A percentile compares a stretch with the other conserved stretches of the same genome.
These are phyloP conservation scores for Candida pseudoglaebosa DNA, from an alignment of 805 yeast genomes.

Conservation along the genomic window DNA sequence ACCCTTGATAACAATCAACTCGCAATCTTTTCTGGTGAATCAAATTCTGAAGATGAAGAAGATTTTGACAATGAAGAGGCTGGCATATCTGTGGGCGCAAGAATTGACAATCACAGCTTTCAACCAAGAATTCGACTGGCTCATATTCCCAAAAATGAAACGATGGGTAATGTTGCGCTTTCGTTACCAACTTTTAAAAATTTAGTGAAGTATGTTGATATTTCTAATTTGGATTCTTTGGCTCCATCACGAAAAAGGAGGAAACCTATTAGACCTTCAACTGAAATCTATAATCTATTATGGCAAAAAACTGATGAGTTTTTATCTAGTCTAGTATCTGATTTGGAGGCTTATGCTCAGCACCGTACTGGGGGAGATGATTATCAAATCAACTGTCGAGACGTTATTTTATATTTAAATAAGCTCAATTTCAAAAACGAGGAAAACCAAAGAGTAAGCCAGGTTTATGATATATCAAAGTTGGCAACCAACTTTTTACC, in stretches of 20 bases:
- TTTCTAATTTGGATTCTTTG: slow-evolving; percentile 7
- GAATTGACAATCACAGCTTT: background rate
- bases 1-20: slow-evolving; percentile 9
- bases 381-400: slow-evolving; percentile 25
- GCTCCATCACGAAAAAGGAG: slow-evolving; percentile 7
- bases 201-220: slow-evolving; percentile 1
- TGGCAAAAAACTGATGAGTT: slow-evolving; percentile 29
- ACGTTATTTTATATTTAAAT: slow-evolving; percentile 31
- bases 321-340: slow-evolving; percentile 24
- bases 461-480: slow-evolving; percentile 20
- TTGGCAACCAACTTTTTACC: slow-evolving; percentile 36
- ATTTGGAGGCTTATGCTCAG: slow-evolving; percentile 32
- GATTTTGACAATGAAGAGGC: background rate
- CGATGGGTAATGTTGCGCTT: slow-evolving; percentile 1
- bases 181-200: slow-evolving; percentile 1
- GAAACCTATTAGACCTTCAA: slow-evolving; percentile 4
- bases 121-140: background rate
- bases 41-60: slow-evolving; percentile 3
- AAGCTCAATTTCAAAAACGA: slow-evolving; percentile 21
- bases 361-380: slow-evolving; percentile 23
- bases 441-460: slow-evolving; percentile 9
- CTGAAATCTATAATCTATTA: slow-evolving; percentile 17
- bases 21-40: slow-evolving; percentile 4
- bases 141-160: background rate
- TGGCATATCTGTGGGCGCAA: background rate